These are phyloP conservation scores for Epichloe coenophiala DNA, from an alignment of 2,329 filamentous ascomycete genomes.

Conservation along the genomic window DNA sequence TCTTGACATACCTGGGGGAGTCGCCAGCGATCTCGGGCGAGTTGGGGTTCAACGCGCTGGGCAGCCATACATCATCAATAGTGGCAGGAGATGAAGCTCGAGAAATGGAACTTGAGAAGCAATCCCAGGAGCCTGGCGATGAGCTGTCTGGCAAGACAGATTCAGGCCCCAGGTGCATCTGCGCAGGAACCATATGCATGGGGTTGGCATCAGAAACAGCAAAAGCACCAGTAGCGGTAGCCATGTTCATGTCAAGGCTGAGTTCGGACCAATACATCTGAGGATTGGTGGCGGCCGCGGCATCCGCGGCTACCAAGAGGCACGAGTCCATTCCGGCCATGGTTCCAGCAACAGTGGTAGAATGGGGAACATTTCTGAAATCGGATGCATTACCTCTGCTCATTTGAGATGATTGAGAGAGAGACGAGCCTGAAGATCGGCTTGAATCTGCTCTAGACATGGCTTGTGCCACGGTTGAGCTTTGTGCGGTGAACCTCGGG, in stretches of 20 bases:
- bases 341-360: conserved; percentile 20
- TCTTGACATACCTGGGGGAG: conserved; percentile 40
- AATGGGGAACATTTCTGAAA: conserved; percentile 27
- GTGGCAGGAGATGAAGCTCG: conserved; percentile 36
- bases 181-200: conserved; percentile 42
- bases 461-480: conserved; percentile 20
- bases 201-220: conserved; percentile 27
- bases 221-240: conserved; percentile 29
- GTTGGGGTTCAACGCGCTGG: conserved; percentile 22
- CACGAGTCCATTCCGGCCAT: conserved; percentile 37
- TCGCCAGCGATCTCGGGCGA: conserved; percentile 36
- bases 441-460: conserved; percentile 27
- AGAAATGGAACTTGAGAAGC: conserved; percentile 38
- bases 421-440: conserved; percentile 28
- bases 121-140: conserved; percentile 38
- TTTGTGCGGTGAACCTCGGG: conserved; percentile 20
- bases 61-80: conserved; percentile 34
- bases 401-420: conserved; percentile 37
- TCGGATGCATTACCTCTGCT: conserved; percentile 35
- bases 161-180: conserved; percentile 42
- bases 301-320: conserved; percentile 35
- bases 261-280: conserved; percentile 39
- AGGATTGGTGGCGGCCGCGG: conserved; percentile 28
- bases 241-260: conserved; percentile 30
- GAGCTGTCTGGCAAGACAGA: conserved; percentile 33